phyloP scores from a whole-genome alignment of 2,329 filamentous ascomycete species.

The Aulographum hederae region DNA sequence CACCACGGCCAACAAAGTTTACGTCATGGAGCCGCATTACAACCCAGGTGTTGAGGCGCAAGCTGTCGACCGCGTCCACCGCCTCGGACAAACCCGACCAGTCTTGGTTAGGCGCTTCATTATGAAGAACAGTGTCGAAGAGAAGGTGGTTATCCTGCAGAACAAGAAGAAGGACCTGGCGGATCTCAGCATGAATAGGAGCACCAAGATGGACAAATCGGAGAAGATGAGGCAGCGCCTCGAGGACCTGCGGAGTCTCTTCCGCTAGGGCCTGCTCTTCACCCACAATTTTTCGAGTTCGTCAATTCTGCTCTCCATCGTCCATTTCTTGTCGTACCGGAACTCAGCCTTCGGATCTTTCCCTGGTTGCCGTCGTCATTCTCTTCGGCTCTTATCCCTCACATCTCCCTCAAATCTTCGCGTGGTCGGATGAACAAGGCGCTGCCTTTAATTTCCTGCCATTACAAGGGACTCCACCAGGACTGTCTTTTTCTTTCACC shows the following conservation, averaged over 20 bases:
- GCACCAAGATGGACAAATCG: conserved; percentile 34
- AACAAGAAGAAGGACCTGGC: conserved; percentile 73
- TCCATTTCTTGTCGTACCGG: too few species aligned
- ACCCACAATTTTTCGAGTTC: too few species aligned
- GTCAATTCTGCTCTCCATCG: too few species aligned
- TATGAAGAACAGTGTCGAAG: conserved; percentile 81
- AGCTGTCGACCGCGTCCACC: conserved; percentile 82
- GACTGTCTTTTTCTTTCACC: too few species aligned
- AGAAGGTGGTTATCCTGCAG: conserved; percentile 79
- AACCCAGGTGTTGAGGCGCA: conserved; percentile 92
- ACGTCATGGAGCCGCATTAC: conserved; percentile 97
- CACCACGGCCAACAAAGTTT: conserved; percentile 70
- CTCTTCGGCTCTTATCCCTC: too few species aligned
- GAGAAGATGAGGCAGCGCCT: conserved; percentile 48
- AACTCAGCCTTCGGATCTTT: too few species aligned
- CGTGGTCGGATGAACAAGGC: too few species aligned
- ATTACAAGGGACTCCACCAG: too few species aligned
- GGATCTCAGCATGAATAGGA: conserved; percentile 13
- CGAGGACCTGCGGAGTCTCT: conserved; percentile 41
- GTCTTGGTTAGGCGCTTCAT: conserved; percentile 80
- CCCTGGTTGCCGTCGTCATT: too few species aligned
- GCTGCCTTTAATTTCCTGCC: too few species aligned
- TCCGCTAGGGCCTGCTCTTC: too few species aligned
- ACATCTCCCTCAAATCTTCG: too few species aligned
- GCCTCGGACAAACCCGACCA: conserved; percentile 73